Conservation (phyloP, 1,284 basidiomycete genomes). For the Retiboletus flavoniger region DNA sequence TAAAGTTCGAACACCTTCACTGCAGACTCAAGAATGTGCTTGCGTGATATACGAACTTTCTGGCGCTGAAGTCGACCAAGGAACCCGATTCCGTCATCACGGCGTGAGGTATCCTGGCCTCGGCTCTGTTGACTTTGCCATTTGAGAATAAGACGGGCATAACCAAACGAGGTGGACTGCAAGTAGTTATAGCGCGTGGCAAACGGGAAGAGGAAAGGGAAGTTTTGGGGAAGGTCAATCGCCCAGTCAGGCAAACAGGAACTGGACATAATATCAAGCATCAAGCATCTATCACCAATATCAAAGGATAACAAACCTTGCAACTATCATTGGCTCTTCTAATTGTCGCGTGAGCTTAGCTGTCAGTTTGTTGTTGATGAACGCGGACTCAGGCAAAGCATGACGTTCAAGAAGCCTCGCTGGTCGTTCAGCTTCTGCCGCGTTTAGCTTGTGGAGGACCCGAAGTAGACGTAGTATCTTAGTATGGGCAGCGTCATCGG, state of each 20-base stretch:
- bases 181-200: constrained; percentile 95
- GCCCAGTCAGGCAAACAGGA: constrained; percentile 98
- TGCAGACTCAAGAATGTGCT: constrained; percentile 94
- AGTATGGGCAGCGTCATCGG: constrained; percentile 80
- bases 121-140: constrained; percentile 84
- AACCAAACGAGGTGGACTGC: constrained; percentile 96
- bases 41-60: constrained; percentile 95
- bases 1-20: constrained; percentile 98
- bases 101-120: constrained; percentile 68
- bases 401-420: constrained; percentile 50
- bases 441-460: constrained; percentile 81
- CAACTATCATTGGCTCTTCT: constrained; percentile 98
- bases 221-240: constrained; percentile 87
- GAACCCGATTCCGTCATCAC: constrained; percentile 90
- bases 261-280: constrained; percentile 45
- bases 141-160: constrained; percentile 87
- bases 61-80: constrained; percentile 91
- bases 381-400: constrained; percentile 71
- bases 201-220: constrained; percentile 98
- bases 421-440: constrained; percentile 58
- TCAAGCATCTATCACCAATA: constrained; percentile 2
- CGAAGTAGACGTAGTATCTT: constrained; percentile 91
- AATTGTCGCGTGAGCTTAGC: constrained; percentile 97
- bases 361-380: constrained; percentile 97
- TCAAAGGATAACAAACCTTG: constrained; percentile 56